Evolutionary conservation across 1,284 basidiomycete genomes (phyloP).

Genomic region (Puccinia brachypodii): DNA sequence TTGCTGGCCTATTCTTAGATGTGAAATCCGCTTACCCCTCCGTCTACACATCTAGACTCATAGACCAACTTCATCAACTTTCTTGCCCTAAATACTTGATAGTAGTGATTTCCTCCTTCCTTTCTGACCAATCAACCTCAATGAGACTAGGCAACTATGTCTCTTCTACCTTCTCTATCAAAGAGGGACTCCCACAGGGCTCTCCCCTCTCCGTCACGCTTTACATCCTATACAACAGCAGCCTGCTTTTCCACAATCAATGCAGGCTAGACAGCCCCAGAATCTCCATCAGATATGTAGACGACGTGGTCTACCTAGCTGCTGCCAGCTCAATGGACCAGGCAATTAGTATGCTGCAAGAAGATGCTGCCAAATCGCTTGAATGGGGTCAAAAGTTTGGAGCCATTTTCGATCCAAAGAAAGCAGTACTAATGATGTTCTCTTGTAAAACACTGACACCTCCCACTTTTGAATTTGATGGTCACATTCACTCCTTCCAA

Average conservation of each 20-base stretch:
- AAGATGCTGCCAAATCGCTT: background rate
- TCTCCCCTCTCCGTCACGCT: slow-evolving; percentile 4
- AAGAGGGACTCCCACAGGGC: background rate
- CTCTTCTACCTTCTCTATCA: background rate
- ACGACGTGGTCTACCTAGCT: slow-evolving; percentile 22
- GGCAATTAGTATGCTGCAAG: background rate
- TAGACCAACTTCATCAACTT: background rate
- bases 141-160: background rate
- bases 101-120: background rate
- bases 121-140: background rate
- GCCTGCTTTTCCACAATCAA: background rate
- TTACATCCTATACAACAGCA: slow-evolving; percentile 5
- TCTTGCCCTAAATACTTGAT: background rate
- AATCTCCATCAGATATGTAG: slow-evolving; percentile 12
- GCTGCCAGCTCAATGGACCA: background rate
- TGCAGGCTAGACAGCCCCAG: background rate
- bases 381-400: background rate
- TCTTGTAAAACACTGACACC: background rate
- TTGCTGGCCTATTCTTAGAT: slow-evolving; percentile 20
- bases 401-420: slow-evolving; percentile 22
- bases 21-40: slow-evolving; percentile 33
- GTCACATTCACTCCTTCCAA: background rate
- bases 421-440: background rate
- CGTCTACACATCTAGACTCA: background rate
- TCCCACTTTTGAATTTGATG: background rate